Evolutionary conservation across 1,284 basidiomycete genomes (phyloP), one percentile per base, ranked within the genome.

Genomic region (Naganishia cerealis): DNA sequence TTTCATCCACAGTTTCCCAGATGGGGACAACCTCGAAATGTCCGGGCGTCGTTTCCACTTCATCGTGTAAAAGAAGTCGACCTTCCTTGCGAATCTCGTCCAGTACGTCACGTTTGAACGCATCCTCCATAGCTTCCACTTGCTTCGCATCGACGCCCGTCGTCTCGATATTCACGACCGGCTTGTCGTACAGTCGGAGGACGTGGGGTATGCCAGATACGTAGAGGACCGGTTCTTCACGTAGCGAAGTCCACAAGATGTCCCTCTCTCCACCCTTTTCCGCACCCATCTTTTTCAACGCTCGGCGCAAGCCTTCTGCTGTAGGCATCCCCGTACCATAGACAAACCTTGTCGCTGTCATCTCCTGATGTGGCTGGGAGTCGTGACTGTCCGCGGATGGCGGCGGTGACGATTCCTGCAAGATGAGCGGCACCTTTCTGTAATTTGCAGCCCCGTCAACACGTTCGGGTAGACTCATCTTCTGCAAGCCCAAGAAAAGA

Each of bases 211-310:
- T 56, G 10, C 93, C 93, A 42, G 89, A 87, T 54, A 95, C 85
- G 74, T 94, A 96, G 59, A 98, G 84, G 4, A 99, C 95, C 15
- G 96, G 95, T 82, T 98, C 96, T 82, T 94, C 94, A 76, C 94
- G 86, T 68, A 98, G 80, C 0, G 91, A 94, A 12, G 93, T 96
- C 94, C 94, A 97, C 71, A 87, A 87, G 3, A 93, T 89, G 71
- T 79, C 85, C 68, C 91, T 90, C 21, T 79, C 76, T 1, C 91
- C 92, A 15, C 85, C 83, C 15, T 89, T 88, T 1, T 86, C 86
- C 4, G 92, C 92, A 73, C 89, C 86, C 70, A 97, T 90, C 73
- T 91, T 86, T 43, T 86, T 81, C 61, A 99, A 82, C 1, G 94
- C 94, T 71, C 87, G 85, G 62, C 91, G 86, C 71, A 98, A 83